Evolutionary conservation across 2,329 filamentous ascomycete species (phyloP).

Genomic region (Didymella glomerata): DNA sequence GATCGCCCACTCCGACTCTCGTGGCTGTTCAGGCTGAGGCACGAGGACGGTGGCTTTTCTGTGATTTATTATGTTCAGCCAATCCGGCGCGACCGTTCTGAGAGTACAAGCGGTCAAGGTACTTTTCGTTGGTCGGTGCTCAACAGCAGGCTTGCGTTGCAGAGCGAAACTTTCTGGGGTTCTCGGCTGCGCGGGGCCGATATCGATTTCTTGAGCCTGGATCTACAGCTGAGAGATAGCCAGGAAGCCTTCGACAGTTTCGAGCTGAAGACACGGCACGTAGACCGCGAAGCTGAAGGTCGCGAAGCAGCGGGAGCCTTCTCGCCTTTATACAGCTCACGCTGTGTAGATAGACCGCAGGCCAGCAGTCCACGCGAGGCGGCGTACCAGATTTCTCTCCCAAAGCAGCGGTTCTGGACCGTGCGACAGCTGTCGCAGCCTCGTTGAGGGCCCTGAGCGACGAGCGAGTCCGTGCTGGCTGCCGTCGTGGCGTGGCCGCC

Average conservation of each 20-base stretch:
- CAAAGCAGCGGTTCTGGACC: constrained; percentile 7
- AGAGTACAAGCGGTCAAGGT: neutral
- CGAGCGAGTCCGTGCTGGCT: constrained; percentile 19
- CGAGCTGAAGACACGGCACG: constrained; percentile 15
- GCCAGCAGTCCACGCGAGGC: constrained; percentile 4
- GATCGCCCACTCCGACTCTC: constrained; percentile 12
- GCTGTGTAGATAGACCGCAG: constrained; percentile 9
- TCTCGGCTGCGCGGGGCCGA: constrained; percentile 20
- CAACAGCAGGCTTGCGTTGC: constrained; percentile 1
- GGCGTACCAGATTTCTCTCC: constrained; percentile 3
- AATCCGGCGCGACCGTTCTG: neutral
- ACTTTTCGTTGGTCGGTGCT: neutral
- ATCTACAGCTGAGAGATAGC: constrained; percentile 12
- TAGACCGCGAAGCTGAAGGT: neutral
- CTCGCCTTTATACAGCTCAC: constrained; percentile 1
- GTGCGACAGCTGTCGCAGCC: constrained; percentile 13
- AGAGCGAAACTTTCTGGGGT: constrained; percentile 2
- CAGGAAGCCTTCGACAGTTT: neutral
- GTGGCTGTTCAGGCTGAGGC: constrained; percentile 11
- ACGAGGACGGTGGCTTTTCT: neutral
- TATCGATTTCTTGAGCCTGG: constrained; percentile 5
- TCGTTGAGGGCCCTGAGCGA: neutral
- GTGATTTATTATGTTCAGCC: constrained; percentile 1
- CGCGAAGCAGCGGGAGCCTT: constrained; percentile 7
- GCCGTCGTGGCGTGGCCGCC: constrained; percentile 12